These are phyloP conservation scores for Hyphopichia buzzinii DNA, from an alignment of 1,139 yeast genomes.

Conservation along the genomic window DNA sequence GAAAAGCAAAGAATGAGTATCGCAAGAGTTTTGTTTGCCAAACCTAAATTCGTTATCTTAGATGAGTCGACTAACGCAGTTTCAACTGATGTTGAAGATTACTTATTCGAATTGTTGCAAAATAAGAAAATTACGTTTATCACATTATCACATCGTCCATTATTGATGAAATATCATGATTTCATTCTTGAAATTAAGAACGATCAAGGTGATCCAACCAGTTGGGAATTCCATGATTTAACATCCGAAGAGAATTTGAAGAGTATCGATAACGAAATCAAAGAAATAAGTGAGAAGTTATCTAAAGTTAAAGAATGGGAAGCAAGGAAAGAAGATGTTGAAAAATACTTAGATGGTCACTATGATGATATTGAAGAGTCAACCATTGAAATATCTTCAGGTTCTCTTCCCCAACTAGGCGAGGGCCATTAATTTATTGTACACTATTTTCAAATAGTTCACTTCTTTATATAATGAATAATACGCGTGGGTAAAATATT, in stretches of 20 bases:
- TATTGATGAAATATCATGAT: constrained; percentile 83
- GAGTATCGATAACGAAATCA: constrained; percentile 65
- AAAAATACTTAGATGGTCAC: constrained; percentile 41
- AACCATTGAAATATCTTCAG: constrained; percentile 5
- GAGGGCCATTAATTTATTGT: not conserved
- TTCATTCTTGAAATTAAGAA: constrained; percentile 64
- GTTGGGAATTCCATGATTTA: constrained; percentile 47
- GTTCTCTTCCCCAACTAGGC: constrained; percentile 3
- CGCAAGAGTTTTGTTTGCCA: constrained; percentile 81
- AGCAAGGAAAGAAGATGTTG: constrained; percentile 44
- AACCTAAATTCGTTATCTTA: constrained; percentile 77
- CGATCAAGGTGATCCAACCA: constrained; percentile 34
- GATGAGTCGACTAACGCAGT: constrained; percentile 96
- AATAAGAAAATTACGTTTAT: constrained; percentile 71
- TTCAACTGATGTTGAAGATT: constrained; percentile 87
- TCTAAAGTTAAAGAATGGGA: constrained; percentile 54
- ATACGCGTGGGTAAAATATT: constrained; percentile 1
- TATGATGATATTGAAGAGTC: constrained; percentile 14
- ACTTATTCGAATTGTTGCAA: constrained; percentile 74
- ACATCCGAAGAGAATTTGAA: constrained; percentile 60
- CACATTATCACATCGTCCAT: constrained; percentile 84
- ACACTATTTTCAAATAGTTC: not conserved
- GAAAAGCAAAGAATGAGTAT: constrained; percentile 91
- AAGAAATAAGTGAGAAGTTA: constrained; percentile 55
- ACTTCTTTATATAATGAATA: not conserved